These are phyloP conservation scores for Aspergillus quadrilineatus DNA, from an alignment of 2,329 filamentous ascomycete species.

Conservation along the genomic window DNA sequence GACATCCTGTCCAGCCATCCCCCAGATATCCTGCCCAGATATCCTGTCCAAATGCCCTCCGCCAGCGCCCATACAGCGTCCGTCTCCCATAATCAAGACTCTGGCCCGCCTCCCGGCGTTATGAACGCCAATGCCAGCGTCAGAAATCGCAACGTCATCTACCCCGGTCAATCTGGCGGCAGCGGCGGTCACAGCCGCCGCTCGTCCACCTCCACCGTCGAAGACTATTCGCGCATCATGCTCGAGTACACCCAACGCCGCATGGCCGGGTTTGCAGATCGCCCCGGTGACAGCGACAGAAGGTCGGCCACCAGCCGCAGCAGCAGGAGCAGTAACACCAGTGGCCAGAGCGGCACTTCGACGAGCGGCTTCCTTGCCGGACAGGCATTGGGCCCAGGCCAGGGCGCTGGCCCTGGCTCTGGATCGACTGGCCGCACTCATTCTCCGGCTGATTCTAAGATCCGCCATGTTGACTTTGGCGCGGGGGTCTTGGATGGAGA, in stretches of 20 bases:
- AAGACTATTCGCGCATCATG: slow-evolving; percentile 42
- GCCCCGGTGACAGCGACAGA: slow-evolving; percentile 14
- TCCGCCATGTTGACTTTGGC: slow-evolving; percentile 4
- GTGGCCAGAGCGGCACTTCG: slow-evolving; percentile 26
- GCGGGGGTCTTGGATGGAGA: not conserved
- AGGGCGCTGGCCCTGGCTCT: not conserved
- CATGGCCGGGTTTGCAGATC: slow-evolving; percentile 34
- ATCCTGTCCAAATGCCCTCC: not conserved
- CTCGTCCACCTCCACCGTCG: slow-evolving; percentile 26
- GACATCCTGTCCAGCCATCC: not conserved
- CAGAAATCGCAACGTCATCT: slow-evolving; percentile 13
- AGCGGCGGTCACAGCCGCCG: not conserved
- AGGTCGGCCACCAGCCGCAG: slow-evolving; percentile 25
- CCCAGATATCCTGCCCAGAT: too few relatives aligned
- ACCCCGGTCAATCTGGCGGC: slow-evolving; percentile 18
- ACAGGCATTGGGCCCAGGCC: slow-evolving; percentile 19
- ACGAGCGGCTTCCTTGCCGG: slow-evolving; percentile 22
- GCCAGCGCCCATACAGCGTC: not conserved
- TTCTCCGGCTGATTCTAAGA: not conserved
- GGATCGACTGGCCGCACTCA: too few relatives aligned
- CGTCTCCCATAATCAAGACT: slow-evolving; percentile 17
- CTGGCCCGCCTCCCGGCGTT: not conserved
- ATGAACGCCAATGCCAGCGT: not conserved
- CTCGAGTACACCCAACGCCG: slow-evolving; percentile 40
- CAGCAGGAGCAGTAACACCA: slow-evolving; percentile 32